Percentiles rank a stretch among this genome's conserved stretches.
Evolutionary conservation across 1,139 yeast species (phyloP).

Genomic region (Entelexis sorbosivorans): DNA sequence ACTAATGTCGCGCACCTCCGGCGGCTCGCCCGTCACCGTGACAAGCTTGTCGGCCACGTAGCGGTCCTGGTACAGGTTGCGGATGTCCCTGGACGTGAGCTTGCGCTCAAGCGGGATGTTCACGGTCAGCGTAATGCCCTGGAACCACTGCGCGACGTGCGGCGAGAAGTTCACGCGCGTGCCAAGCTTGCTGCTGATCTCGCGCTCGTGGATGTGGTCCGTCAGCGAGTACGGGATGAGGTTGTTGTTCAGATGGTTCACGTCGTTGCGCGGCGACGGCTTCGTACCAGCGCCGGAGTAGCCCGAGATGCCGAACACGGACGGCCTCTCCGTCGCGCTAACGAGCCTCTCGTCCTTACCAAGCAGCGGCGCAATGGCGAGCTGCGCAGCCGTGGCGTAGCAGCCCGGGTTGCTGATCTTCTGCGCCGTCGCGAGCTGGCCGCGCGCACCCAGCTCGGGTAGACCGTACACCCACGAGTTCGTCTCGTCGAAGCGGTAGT

Average conservation of each 20-base stretch:
- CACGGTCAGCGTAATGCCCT: slow-evolving; percentile 88
- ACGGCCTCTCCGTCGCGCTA: slow-evolving; percentile 52
- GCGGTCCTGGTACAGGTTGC: slow-evolving; percentile 77
- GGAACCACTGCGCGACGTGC: slow-evolving; percentile 99
- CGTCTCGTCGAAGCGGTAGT: slow-evolving; percentile 81
- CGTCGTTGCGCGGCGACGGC: slow-evolving; percentile 92
- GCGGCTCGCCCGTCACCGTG: slow-evolving; percentile 79
- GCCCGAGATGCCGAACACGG: slow-evolving; percentile 91
- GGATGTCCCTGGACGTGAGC: slow-evolving; percentile 68
- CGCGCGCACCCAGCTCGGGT: slow-evolving; percentile 60
- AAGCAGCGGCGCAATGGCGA: slow-evolving; percentile 73
- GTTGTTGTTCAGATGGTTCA: slow-evolving; percentile 60
- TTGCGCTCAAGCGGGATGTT: slow-evolving; percentile 73
- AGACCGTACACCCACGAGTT: slow-evolving; percentile 89
- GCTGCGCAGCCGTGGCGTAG: slow-evolving; percentile 94
- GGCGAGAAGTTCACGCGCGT: slow-evolving; percentile 80
- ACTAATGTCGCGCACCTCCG: slow-evolving; percentile 78
- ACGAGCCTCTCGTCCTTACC: slow-evolving; percentile 33
- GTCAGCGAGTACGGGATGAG: slow-evolving; percentile 91
- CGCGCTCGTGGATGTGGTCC: slow-evolving; percentile 92
- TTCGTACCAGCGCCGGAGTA: slow-evolving; percentile 99
- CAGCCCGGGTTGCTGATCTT: slow-evolving; percentile 96
- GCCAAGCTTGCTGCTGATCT: slow-evolving; percentile 72
- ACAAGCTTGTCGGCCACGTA: slow-evolving; percentile 81
- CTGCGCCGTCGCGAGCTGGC: slow-evolving; percentile 55